Evolutionary conservation across 495 filamentous ascomycete species (phyloP).

Genomic region (Penicillium desertorum): DNA sequence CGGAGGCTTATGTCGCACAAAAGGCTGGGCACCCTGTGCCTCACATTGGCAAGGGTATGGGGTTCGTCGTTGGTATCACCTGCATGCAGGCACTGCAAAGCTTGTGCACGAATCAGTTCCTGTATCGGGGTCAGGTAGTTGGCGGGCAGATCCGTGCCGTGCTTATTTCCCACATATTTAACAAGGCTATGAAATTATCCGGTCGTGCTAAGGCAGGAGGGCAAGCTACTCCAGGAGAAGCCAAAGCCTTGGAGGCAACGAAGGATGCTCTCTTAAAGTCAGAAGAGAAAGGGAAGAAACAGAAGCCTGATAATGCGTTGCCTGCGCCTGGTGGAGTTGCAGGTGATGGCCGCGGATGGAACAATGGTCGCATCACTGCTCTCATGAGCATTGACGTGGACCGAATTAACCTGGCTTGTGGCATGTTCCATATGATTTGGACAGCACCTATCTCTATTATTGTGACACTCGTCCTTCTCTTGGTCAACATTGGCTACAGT

Average conservation of each 20-base stretch:
- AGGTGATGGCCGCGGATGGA: slow-evolving; percentile 78
- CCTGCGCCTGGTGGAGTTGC: slow-evolving; percentile 44
- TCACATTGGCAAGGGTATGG: slow-evolving; percentile 64
- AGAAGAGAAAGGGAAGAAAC: slow-evolving; percentile 30
- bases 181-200: slow-evolving; percentile 80
- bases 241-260: slow-evolving; percentile 33
- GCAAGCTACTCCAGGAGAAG: slow-evolving; percentile 42
- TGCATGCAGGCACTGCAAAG: slow-evolving; percentile 73
- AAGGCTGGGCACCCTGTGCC: slow-evolving; percentile 50
- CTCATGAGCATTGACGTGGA: slow-evolving; percentile 94
- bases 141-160: slow-evolving; percentile 75
- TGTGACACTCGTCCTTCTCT: slow-evolving; percentile 71
- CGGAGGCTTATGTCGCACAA: slow-evolving; percentile 68
- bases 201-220: slow-evolving; percentile 73
- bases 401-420: slow-evolving; percentile 79
- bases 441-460: slow-evolving; percentile 74
- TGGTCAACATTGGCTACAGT: slow-evolving; percentile 85
- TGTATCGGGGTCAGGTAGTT: slow-evolving; percentile 77
- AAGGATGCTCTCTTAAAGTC: slow-evolving; percentile 47
- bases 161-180: slow-evolving; percentile 72
- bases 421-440: slow-evolving; percentile 90
- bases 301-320: slow-evolving; percentile 17
- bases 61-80: slow-evolving; percentile 72
- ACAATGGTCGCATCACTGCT: slow-evolving; percentile 84
- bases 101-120: slow-evolving; percentile 74